These are phyloP conservation scores for Colletotrichum gigasporum DNA, from an alignment of 2,329 filamentous ascomycete species.

Conservation along the genomic window DNA sequence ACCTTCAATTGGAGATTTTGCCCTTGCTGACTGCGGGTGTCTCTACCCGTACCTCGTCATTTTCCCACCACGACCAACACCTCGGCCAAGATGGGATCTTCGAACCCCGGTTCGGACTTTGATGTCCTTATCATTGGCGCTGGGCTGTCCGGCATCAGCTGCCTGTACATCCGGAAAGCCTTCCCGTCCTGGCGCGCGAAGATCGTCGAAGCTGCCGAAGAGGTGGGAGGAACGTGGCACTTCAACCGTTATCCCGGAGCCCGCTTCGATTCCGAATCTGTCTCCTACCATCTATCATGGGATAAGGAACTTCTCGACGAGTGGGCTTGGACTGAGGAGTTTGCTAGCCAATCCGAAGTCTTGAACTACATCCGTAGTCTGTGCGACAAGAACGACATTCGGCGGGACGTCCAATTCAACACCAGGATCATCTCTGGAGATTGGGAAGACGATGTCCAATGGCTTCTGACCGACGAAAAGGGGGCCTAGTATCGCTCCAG, in stretches of 20 bases:
- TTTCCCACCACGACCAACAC: too few relatives aligned
- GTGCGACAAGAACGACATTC: constrained; percentile 45
- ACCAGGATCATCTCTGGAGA: constrained; percentile 41
- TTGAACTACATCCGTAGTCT: constrained; percentile 50
- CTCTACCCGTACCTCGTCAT: too few relatives aligned
- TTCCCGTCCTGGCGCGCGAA: too few relatives aligned
- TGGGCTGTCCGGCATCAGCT: constrained; percentile 52
- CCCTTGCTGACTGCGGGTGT: too few relatives aligned
- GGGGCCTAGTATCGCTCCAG: constrained; percentile 36
- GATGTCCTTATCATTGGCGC: constrained; percentile 51
- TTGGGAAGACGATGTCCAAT: constrained; percentile 38
- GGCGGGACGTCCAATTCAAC: constrained; percentile 42
- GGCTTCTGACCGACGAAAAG: constrained; percentile 38
- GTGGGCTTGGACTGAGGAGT: constrained; percentile 50
- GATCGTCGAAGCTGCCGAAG: constrained; percentile 50
- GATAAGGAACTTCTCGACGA: constrained; percentile 51
- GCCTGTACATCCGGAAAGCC: too few relatives aligned
- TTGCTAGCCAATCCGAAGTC: constrained; percentile 45
- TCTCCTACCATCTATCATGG: constrained; percentile 55
- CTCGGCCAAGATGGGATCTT: too few relatives aligned
- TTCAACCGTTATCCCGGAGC: constrained; percentile 56
- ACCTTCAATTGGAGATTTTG: too few relatives aligned
- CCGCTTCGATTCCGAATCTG: constrained; percentile 56
- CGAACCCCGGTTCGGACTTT: too few relatives aligned
- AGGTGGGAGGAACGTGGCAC: constrained; percentile 58